Evolutionary conservation across 192 early-diverging fungal species (phyloP).

Genomic region (Backusella tarrabulga): DNA sequence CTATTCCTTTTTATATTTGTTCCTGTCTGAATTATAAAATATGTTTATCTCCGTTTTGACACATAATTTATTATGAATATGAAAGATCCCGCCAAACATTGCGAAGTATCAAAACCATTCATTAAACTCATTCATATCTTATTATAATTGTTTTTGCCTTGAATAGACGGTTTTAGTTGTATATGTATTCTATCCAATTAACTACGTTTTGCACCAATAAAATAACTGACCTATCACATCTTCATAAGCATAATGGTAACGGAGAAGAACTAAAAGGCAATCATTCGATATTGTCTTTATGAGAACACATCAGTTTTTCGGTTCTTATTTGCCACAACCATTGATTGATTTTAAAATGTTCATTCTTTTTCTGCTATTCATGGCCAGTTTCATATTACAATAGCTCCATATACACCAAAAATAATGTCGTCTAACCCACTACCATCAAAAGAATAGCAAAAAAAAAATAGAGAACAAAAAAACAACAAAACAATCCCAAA

Average conservation of each 20-base stretch:
- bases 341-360: neutral
- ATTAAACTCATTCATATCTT: neutral
- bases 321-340: neutral
- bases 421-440: neutral
- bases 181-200: neutral
- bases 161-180: neutral
- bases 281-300: neutral
- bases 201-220: neutral
- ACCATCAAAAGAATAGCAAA: neutral
- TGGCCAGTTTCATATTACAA: neutral
- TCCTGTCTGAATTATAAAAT: slow-evolving; percentile 4
- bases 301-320: neutral
- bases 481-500: neutral
- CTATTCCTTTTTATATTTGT: neutral
- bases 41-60: slow-evolving; percentile 4
- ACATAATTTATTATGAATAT: neutral
- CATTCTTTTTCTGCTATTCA: neutral
- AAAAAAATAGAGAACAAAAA: neutral
- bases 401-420: neutral
- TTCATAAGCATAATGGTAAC: neutral
- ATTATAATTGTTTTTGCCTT: neutral
- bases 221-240: neutral
- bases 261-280: neutral
- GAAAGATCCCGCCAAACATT: neutral
- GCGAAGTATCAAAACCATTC: neutral